Conservation (phyloP, 2,329 filamentous ascomycete species). For the Cladosporium cucumerinum region DNA sequence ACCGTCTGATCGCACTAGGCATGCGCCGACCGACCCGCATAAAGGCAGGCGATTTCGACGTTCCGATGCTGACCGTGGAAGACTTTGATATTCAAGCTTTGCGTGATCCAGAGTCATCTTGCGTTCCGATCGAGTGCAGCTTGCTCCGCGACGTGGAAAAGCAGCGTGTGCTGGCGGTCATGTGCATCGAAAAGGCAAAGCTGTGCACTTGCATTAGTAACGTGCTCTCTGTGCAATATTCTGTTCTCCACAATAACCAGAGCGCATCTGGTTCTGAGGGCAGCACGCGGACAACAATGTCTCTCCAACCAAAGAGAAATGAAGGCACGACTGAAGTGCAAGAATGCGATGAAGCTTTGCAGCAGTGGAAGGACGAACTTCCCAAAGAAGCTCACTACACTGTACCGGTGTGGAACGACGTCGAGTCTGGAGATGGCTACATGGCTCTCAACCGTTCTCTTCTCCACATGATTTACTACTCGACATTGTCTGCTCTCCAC, state of each 20-base stretch:
- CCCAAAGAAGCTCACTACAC: conserved; percentile 69
- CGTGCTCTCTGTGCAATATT: conserved; percentile 88
- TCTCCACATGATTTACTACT: conserved; percentile 90
- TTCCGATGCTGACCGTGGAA: conserved; percentile 78
- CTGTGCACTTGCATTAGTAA: conserved; percentile 85
- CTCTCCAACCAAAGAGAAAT: conserved; percentile 85
- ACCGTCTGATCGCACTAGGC: conserved; percentile 84
- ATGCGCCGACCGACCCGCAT: conserved; percentile 92
- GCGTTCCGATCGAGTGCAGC: conserved; percentile 67
- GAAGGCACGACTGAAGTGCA: conserved; percentile 76
- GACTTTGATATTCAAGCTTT: conserved; percentile 74
- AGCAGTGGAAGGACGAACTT: conserved; percentile 71
- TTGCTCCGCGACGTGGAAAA: conserved; percentile 67
- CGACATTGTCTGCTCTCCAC: conserved; percentile 85
- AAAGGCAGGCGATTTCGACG: conserved; percentile 89
- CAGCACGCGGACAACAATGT: conserved; percentile 69
- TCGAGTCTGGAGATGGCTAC: conserved; percentile 57
- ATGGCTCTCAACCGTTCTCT: conserved; percentile 73
- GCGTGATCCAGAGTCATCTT: conserved; percentile 59
- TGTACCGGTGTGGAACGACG: conserved; percentile 52
- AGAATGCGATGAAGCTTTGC: conserved; percentile 73
- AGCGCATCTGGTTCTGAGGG: conserved; percentile 67
- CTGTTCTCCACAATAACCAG: conserved; percentile 73
- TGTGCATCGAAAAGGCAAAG: conserved; percentile 91
- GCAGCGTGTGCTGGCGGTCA: conserved; percentile 74